A percentile compares a stretch with the other conserved stretches of the same genome.
Conservation (phyloP, 352 stramenopile species). For the Pythium biforme region DNA sequence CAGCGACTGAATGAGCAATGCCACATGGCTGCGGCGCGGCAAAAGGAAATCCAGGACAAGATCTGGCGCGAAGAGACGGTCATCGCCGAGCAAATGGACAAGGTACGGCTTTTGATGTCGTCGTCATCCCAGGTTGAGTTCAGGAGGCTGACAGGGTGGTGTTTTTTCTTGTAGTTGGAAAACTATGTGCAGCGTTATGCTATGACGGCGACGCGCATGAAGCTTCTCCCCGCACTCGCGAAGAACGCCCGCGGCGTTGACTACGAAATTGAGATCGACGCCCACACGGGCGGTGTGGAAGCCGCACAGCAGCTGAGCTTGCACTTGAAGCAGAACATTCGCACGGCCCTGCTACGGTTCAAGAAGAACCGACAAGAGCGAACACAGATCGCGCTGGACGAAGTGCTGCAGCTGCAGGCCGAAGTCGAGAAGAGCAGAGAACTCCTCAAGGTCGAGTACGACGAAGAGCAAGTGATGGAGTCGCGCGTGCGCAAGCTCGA, state of each 20-base stretch:
- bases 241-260: constrained; percentile 82
- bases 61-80: constrained; percentile 70
- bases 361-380: constrained; percentile 65
- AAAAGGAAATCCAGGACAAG: constrained; percentile 54
- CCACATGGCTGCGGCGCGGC: constrained; percentile 56
- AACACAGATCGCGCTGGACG: constrained; percentile 52
- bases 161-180: constrained; percentile 41
- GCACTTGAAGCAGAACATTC: constrained; percentile 68
- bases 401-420: constrained; percentile 51
- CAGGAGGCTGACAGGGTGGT: background rate
- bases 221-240: constrained; percentile 81
- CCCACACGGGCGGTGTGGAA: constrained; percentile 53
- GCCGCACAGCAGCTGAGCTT: constrained; percentile 51
- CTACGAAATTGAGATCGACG: constrained; percentile 71
- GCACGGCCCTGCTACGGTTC: constrained; percentile 48
- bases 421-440: constrained; percentile 57
- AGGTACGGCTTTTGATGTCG: constrained; percentile 31
- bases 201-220: constrained; percentile 68
- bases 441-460: constrained; percentile 46
- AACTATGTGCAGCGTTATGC: constrained; percentile 81
- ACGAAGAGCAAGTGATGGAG: constrained; percentile 51
- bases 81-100: constrained; percentile 63
- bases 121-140: background rate
- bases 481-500: constrained; percentile 52
- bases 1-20: constrained; percentile 72